Evolutionary conservation across 2,329 filamentous ascomycete genomes (phyloP).

Genomic region (Mariannaea sp.): DNA sequence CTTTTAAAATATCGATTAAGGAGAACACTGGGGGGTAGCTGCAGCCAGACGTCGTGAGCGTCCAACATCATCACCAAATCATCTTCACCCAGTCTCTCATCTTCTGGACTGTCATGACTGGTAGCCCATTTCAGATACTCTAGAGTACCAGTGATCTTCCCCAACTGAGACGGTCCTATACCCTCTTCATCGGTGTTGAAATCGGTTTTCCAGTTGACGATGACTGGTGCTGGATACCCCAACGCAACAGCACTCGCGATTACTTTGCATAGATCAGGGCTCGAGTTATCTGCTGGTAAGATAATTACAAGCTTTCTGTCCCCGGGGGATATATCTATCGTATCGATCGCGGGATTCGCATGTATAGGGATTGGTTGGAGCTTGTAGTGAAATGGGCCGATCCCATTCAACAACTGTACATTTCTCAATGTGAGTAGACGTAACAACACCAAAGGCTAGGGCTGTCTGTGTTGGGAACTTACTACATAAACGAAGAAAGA

Average conservation of each 20-base stretch:
- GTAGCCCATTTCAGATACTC: constrained; percentile 36
- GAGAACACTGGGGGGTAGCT: constrained; percentile 38
- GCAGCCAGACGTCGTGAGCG: constrained; percentile 42
- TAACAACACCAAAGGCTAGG: too few relatives aligned
- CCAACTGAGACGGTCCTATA: constrained; percentile 35
- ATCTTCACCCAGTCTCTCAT: constrained; percentile 31
- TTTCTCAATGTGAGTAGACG: neutral
- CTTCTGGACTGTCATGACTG: constrained; percentile 15
- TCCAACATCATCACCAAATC: constrained; percentile 39
- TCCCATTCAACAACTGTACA: constrained; percentile 1
- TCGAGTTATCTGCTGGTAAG: constrained; percentile 34
- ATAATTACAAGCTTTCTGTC: constrained; percentile 33
- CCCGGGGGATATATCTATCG: constrained; percentile 2
- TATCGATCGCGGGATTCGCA: neutral
- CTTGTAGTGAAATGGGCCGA: neutral
- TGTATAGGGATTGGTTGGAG: neutral
- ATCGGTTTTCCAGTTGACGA: constrained; percentile 40
- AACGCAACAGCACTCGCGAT: constrained; percentile 35
- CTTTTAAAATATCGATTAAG: constrained; percentile 34
- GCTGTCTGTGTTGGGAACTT: too few relatives aligned
- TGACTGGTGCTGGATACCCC: constrained; percentile 39
- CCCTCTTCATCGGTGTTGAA: constrained; percentile 30
- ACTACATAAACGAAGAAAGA: neutral
- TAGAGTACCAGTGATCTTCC: constrained; percentile 39
- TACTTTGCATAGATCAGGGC: constrained; percentile 39